Conservation (phyloP, 73 alveolate species). For the Tetrahymena borealis region DNA sequence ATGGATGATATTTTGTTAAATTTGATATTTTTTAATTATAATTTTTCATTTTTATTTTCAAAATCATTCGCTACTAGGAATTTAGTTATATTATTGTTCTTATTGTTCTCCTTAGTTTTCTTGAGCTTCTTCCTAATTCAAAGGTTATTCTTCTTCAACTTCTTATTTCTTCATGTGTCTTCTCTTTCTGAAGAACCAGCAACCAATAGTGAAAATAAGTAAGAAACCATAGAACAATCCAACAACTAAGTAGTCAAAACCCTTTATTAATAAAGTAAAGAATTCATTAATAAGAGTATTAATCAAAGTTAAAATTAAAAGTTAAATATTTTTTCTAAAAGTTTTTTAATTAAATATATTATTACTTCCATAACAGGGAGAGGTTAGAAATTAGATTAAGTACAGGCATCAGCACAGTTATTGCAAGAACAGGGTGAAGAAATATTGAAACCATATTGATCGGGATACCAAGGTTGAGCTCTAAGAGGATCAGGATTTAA, state of each 20-base stretch:
- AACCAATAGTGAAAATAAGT: not conserved
- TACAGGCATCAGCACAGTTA: not conserved
- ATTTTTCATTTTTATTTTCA: no score
- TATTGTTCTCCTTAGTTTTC: not conserved
- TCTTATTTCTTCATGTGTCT: not conserved
- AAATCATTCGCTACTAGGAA: no score
- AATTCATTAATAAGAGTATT: no score
- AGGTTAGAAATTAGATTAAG: not conserved
- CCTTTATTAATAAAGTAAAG: not conserved
- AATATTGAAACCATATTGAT: not conserved
- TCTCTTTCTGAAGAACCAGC: not conserved
- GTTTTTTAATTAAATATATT: not conserved
- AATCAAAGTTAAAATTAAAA: no score
- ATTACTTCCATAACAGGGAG: not conserved
- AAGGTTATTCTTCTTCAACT: not conserved
- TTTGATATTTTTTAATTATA: no score
- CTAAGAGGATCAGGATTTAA: not conserved
- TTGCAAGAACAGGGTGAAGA: not conserved
- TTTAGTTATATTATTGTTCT: not conserved
- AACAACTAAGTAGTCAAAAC: not conserved
- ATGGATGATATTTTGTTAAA: no score
- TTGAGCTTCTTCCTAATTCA: no score
- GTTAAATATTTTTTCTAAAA: no score
- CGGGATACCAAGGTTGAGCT: not conserved
- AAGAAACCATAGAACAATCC: not conserved